phyloP scores from a whole-genome alignment of 176 grass and related monocot genomes.

The Phoenix roebelenii region DNA sequence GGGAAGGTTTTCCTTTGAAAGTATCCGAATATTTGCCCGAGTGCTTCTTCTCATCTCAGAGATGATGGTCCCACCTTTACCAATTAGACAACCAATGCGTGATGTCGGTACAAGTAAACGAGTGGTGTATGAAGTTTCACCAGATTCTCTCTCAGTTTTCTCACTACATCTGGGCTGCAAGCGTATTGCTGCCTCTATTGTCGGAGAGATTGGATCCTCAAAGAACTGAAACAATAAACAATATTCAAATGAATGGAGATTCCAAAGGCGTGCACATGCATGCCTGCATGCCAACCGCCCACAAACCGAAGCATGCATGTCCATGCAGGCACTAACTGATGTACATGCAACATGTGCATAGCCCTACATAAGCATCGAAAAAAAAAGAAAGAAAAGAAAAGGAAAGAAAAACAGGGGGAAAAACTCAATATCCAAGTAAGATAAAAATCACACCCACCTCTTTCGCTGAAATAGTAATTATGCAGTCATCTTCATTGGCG shows the following conservation, averaged over 20 bases:
- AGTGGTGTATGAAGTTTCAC: conserved; percentile 61
- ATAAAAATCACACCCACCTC: conserved; percentile 41
- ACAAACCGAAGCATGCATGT: too few relatives aligned
- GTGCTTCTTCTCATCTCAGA: conserved; percentile 79
- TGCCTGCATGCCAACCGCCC: too few relatives aligned
- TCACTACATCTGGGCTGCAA: conserved; percentile 90
- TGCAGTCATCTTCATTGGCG: conserved; percentile 64
- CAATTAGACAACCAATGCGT: conserved; percentile 87
- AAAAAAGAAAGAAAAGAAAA: too few relatives aligned
- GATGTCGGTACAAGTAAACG: conserved; percentile 85
- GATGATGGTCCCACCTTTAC: conserved; percentile 94
- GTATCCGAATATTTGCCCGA: conserved; percentile 77
- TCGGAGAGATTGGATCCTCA: conserved; percentile 79
- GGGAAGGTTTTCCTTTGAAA: conserved; percentile 96
- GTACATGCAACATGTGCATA: too few relatives aligned
- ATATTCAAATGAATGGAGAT: neutral
- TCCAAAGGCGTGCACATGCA: too few relatives aligned
- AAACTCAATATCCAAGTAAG: neutral
- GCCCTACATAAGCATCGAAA: too few relatives aligned
- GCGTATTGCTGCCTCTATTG: conserved; percentile 78
- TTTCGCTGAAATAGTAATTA: conserved; percentile 86
- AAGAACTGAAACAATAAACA: conserved; percentile 57
- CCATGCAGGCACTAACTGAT: too few relatives aligned
- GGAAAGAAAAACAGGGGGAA: too few relatives aligned
- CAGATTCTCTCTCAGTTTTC: conserved; percentile 64